phyloP scores from a whole-genome alignment of 2,329 filamentous ascomycete genomes.

The Verticillium zaregamsianum region DNA sequence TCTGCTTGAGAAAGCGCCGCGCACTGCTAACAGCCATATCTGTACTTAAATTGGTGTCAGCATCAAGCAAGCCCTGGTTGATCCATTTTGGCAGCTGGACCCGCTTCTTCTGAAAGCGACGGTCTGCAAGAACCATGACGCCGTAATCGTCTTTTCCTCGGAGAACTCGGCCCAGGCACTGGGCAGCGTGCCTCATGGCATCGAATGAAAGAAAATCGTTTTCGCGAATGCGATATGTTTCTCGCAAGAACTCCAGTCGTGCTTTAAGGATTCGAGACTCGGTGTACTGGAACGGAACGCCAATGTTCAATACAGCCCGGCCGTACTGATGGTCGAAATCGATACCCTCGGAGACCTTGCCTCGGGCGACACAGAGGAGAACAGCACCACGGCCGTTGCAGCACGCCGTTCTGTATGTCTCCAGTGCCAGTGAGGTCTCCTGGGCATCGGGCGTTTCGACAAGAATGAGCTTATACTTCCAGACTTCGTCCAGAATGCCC shows the following conservation, averaged over 20 bases:
- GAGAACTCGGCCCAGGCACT: conserved; percentile 90
- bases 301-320: conserved; percentile 91
- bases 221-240: conserved; percentile 94
- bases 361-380: conserved; percentile 88
- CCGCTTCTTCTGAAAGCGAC: conserved; percentile 88
- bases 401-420: conserved; percentile 96
- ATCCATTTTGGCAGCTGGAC: conserved; percentile 96
- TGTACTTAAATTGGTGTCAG: conserved; percentile 85
- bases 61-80: conserved; percentile 77
- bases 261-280: conserved; percentile 96
- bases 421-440: conserved; percentile 90
- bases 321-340: conserved; percentile 99
- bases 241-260: conserved; percentile 88
- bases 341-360: conserved; percentile 96
- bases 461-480: conserved; percentile 98
- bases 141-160: conserved; percentile 98
- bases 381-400: conserved; percentile 95
- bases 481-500: conserved; percentile 95
- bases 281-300: conserved; percentile 97
- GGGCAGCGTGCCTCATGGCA: conserved; percentile 97
- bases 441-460: conserved; percentile 97
- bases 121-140: conserved; percentile 98
- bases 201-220: conserved; percentile 98
- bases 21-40: conserved; percentile 91
- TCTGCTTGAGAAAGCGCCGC: conserved; percentile 82